Conservation (phyloP, 2,329 filamentous ascomycete species). For the Phyllosticta citrichinensis region DNA sequence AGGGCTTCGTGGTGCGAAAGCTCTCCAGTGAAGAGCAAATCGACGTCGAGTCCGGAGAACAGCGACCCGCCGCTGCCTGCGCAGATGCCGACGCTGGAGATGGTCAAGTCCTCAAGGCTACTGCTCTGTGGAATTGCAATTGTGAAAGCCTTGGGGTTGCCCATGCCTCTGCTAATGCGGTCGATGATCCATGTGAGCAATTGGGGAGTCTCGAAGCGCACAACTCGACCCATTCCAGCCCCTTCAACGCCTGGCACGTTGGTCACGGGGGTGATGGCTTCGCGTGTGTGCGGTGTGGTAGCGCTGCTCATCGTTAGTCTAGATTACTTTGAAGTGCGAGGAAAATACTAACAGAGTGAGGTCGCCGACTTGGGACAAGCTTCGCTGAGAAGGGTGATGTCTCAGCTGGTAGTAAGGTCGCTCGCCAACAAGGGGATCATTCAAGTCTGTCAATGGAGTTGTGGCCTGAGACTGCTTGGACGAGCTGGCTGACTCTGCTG, state of each 20-base stretch:
- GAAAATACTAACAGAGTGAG: conserved; percentile 1
- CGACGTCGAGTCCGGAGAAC: conserved; percentile 58
- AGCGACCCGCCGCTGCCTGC: conserved; percentile 79
- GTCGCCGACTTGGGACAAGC: not conserved
- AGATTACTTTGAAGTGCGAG: no score
- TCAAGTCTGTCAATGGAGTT: conserved; percentile 14
- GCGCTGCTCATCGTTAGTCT: not conserved
- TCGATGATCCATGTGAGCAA: conserved; percentile 49
- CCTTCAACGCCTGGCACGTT: conserved; percentile 19
- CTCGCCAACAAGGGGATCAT: conserved; percentile 12
- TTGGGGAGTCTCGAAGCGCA: conserved; percentile 45
- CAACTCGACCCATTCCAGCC: conserved; percentile 52
- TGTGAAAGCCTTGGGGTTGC: conserved; percentile 55
- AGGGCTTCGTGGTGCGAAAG: conserved; percentile 89
- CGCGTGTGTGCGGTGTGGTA: conserved; percentile 35
- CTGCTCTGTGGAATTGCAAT: conserved; percentile 53
- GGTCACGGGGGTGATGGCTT: conserved; percentile 42
- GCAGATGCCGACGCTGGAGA: conserved; percentile 71
- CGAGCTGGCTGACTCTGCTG: conserved; percentile 15
- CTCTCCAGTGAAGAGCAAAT: conserved; percentile 84
- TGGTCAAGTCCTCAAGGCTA: conserved; percentile 43
- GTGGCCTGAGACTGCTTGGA: conserved; percentile 11
- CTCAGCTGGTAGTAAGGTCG: conserved; percentile 31
- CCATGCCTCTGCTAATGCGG: conserved; percentile 51
- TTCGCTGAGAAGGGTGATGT: conserved; percentile 38